phyloP scores from a whole-genome alignment of 192 early-diverging fungal species.

The Paraglomus occultum region DNA sequence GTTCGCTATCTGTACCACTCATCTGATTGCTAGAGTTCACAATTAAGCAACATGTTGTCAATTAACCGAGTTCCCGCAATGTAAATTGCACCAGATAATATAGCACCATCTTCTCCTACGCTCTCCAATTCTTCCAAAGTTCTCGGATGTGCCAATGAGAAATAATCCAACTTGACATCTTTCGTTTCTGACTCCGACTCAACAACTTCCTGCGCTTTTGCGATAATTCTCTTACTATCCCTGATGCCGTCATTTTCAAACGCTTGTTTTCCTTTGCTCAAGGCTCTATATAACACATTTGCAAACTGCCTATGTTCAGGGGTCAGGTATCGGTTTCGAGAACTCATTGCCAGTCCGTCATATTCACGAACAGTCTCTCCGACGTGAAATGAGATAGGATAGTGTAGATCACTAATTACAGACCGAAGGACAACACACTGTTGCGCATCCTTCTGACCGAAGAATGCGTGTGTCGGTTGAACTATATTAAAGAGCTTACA shows the following conservation, averaged over 20 bases:
- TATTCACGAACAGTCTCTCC: conserved; percentile 72
- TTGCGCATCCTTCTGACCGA: conserved; percentile 98
- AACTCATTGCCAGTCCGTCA: conserved; percentile 89
- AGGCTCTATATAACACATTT: conserved; percentile 69
- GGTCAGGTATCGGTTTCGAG: conserved; percentile 83
- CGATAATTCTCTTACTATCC: conserved; percentile 45
- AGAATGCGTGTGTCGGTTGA: conserved; percentile 79
- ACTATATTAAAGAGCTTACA: conserved; percentile 90
- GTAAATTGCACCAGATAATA: conserved; percentile 81
- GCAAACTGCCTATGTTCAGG: conserved; percentile 67
- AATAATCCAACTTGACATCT: conserved; percentile 73
- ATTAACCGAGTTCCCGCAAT: conserved; percentile 90
- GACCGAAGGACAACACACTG: conserved; percentile 79
- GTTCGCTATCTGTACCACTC: no score
- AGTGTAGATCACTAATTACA: conserved; percentile 84
- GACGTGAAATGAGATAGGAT: conserved; percentile 72
- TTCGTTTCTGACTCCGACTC: conserved; percentile 38
- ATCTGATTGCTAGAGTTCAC: background rate
- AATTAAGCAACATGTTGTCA: conserved; percentile 85
- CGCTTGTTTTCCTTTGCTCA: conserved; percentile 49
- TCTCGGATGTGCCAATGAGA: conserved; percentile 72
- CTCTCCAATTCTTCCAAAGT: conserved; percentile 60
- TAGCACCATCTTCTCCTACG: conserved; percentile 59
- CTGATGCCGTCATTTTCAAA: conserved; percentile 42
- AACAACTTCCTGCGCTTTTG: conserved; percentile 51